A percentile compares a stretch with the other conserved stretches of the same genome.
Evolutionary conservation across 2,329 filamentous ascomycete genomes (phyloP).

Genomic region (Macroventuria anomochaeta): DNA sequence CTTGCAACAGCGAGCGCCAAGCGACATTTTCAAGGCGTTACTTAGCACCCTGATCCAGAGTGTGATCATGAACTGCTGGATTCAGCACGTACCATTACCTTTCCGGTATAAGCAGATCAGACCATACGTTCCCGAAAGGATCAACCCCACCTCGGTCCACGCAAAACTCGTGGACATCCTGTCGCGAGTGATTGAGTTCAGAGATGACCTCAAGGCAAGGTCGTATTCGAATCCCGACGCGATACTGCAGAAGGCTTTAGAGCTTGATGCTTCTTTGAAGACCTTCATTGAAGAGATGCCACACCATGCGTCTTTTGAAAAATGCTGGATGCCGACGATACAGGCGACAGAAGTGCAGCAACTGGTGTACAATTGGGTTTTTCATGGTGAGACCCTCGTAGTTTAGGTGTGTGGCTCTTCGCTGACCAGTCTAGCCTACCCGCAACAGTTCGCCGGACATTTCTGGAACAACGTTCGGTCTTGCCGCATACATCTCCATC

Average conservation of each 20-base stretch:
- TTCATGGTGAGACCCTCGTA: conserved; percentile 21
- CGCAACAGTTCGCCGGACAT: conserved; percentile 29
- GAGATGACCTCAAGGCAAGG: conserved; percentile 13
- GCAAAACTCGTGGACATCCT: conserved; percentile 29
- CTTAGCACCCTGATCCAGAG: conserved; percentile 28
- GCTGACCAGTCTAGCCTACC: conserved; percentile 25
- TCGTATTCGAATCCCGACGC: conserved; percentile 1
- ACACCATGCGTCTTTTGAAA: conserved; percentile 16
- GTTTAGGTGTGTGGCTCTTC: not conserved
- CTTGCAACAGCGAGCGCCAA: conserved; percentile 22
- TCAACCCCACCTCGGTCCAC: conserved; percentile 16
- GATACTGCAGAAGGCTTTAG: conserved; percentile 21
- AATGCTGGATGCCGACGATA: conserved; percentile 9
- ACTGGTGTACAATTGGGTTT: conserved; percentile 29
- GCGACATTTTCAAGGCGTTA: conserved; percentile 19
- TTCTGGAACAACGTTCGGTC: conserved; percentile 37
- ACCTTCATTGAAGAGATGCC: conserved; percentile 27
- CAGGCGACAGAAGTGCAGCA: conserved; percentile 12
- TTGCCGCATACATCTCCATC: conserved; percentile 33
- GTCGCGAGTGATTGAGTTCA: conserved; percentile 25
- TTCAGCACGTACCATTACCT: conserved; percentile 31
- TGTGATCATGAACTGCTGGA: conserved; percentile 37
- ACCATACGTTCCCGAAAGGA: conserved; percentile 11
- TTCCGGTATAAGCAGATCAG: conserved; percentile 21
- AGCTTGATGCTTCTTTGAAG: conserved; percentile 23